Conservation (phyloP, 371 early-diverging fungal genomes). For the Nematocida ausubeli region DNA sequence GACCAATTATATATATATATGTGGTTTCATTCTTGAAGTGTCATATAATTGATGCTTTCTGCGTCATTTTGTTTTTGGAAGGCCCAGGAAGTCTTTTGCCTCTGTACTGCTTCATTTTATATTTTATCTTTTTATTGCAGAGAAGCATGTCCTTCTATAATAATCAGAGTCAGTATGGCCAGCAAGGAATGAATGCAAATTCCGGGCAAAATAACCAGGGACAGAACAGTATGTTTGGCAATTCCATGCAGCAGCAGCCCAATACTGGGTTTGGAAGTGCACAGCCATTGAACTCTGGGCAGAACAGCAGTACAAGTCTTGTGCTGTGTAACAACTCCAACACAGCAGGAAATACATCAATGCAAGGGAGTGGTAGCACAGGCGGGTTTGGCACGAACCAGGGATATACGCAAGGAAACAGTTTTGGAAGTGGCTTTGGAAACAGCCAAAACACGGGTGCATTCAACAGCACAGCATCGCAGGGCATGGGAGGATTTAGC, state of each 20-base stretch:
- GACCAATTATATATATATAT: no score
- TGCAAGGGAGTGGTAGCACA: neutral
- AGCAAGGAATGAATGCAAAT: conserved; percentile 14
- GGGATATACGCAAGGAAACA: neutral
- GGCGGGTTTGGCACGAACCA: neutral
- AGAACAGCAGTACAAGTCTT: neutral
- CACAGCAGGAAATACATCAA: neutral
- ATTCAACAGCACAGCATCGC: neutral
- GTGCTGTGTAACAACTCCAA: neutral
- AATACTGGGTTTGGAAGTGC: neutral
- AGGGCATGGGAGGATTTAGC: neutral
- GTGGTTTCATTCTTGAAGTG: neutral
- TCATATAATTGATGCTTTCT: neutral
- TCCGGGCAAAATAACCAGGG: neutral
- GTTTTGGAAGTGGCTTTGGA: neutral
- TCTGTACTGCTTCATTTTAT: conserved; percentile 1
- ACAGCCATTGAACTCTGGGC: neutral
- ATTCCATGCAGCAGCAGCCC: neutral
- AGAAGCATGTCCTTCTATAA: conserved; percentile 16
- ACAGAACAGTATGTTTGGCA: neutral
- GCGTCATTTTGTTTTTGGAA: neutral
- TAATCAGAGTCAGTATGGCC: neutral
- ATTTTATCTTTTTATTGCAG: conserved; percentile 9
- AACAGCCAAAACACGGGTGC: neutral
- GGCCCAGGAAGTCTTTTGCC: no score